phyloP scores from a whole-genome alignment of 1,139 yeast species.

The Yamadazyma mexicana region DNA sequence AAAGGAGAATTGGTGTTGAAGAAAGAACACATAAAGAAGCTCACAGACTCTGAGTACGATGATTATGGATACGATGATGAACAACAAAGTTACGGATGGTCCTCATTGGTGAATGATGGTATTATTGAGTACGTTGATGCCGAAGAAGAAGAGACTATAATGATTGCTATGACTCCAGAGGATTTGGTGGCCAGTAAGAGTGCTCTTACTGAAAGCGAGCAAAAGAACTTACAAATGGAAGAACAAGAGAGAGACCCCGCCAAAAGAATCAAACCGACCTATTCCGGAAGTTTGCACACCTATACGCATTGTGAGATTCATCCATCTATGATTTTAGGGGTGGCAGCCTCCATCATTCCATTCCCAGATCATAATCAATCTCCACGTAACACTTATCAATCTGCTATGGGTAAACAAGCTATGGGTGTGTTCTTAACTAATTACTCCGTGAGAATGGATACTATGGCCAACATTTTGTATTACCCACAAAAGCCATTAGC shows the following conservation, averaged over 20 bases:
- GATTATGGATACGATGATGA: conserved; percentile 61
- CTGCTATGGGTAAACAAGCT: conserved; percentile 99
- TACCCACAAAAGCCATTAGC: conserved; percentile 99
- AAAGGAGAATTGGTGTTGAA: conserved; percentile 79
- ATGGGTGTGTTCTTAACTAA: conserved; percentile 99
- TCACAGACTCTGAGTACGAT: conserved; percentile 63
- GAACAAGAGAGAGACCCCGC: conserved; percentile 71
- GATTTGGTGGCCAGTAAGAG: conserved; percentile 73
- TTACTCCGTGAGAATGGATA: conserved; percentile 96
- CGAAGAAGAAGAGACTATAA: conserved; percentile 95
- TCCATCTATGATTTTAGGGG: conserved; percentile 98
- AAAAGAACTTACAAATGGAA: conserved; percentile 43
- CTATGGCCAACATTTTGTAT: conserved; percentile 96
- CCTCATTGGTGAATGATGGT: conserved; percentile 79
- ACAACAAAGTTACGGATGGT: conserved; percentile 73
- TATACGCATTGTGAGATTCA: conserved; percentile 99
- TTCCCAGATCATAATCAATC: conserved; percentile 99
- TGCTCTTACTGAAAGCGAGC: conserved; percentile 49
- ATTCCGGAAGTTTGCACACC: conserved; percentile 64
- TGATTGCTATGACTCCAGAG: conserved; percentile 99
- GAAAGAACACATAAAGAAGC: conserved; percentile 77
- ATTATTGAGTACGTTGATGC: conserved; percentile 94
- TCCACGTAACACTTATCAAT: conserved; percentile 98
- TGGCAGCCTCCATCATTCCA: conserved; percentile 97
- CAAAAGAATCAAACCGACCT: conserved; percentile 77